Base-by-base conservation (phyloP, 2,329 filamentous ascomycete genomes). In the Trichoderma cornu-damae region DNA sequence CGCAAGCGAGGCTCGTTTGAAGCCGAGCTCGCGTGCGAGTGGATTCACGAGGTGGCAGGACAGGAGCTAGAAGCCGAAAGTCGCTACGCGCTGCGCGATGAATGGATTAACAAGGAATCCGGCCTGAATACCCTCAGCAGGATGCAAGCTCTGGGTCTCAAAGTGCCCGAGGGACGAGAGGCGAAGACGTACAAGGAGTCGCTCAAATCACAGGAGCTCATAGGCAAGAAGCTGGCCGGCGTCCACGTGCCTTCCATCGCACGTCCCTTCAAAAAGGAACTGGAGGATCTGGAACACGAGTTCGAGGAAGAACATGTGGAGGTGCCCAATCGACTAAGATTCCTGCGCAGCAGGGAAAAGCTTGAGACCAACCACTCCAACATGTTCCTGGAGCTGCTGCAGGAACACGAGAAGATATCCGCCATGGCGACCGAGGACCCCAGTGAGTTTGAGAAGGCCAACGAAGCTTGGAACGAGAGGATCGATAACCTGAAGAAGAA, bases 1-100 rank as follows among this genome's bases (percentile, higher is more conserved):
- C 80, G 86, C n/a, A 78, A 72, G 40, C 85, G 84, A 44, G 68
- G 77, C 20, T 77, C 81, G 4, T 68, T 88, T 4, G 77, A 87
- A 52, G 75, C 80, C 1, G 85, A 90, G 62, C 70, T 87, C 3
- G 69, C 77, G n/a, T 81, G 80, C 53, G 78, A 85, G 4, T 80
- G 78, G 64, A 70, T 86, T 3, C 75, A 77, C 38, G 81, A 89
- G 65, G 71, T 91, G 8, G 83, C 79, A 16, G 72, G 74, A 6
- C 61, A 67, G 14, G 72, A 78, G 24, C 57, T 65, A 22, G 60
- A 69, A 38, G 58, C 62, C 8, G 62, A 67, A 40, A 64, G 62
- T n/a, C 68, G 67, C 1, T 62, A 58, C 12, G 61, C 69, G 38
- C 65, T 73, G 16, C 77, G 81, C 37, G 80, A 82, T 53, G 68